Base-by-base conservation (phyloP, 441 rosid genomes). In the Bruguiera hainesii region DNA sequence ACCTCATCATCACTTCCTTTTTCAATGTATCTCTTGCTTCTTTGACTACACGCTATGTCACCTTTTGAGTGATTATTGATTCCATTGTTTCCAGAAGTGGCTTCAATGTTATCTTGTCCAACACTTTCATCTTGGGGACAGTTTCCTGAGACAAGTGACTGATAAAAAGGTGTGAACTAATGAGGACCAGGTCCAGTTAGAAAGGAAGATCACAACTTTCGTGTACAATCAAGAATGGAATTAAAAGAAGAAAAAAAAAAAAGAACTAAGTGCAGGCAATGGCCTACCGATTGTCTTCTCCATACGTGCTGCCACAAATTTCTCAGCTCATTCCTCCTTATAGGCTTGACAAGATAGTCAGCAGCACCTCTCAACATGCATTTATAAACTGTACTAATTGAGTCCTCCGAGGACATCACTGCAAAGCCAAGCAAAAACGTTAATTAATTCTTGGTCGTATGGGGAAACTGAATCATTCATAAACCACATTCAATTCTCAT, bases 271-370 rank as follows among this genome's bases (percentile, higher is more conserved):
- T 64, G 64, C 28, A 3, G 29, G 56, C 42, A 74, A 49, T 60
- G 60, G 77, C 96, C 66, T 88, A 93, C 98, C 33, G 80, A 60
- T 86, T 80, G 87, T 82, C 90, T 88, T 82, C 98, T 88, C 99
- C 98, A 95, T 31, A 88, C 95, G 78, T 95, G 98, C 82, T 90
- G 99, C 99, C 99, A 95, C 67, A 95, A 79, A 77, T 90, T 91
- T 72, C 86, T 87, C 61, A 95, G 75, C 79, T 95, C 99, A 63
- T 95, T 95, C 78, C 85, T 91, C 78, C 99, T 83, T 68, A 95
- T 72, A 21, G 99, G 99, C 80, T 91, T 95, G 39, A 95, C 96
- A 60, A 95, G 96, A 80, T 89, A 95, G 72, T 95, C 98, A 25
- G 88, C 88, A 20, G 98, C 93, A 72, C 99, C 99, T 76, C 84